These are phyloP conservation scores for Cercospora brassicicola DNA, from an alignment of 2,329 filamentous ascomycete genomes.

Conservation along the genomic window DNA sequence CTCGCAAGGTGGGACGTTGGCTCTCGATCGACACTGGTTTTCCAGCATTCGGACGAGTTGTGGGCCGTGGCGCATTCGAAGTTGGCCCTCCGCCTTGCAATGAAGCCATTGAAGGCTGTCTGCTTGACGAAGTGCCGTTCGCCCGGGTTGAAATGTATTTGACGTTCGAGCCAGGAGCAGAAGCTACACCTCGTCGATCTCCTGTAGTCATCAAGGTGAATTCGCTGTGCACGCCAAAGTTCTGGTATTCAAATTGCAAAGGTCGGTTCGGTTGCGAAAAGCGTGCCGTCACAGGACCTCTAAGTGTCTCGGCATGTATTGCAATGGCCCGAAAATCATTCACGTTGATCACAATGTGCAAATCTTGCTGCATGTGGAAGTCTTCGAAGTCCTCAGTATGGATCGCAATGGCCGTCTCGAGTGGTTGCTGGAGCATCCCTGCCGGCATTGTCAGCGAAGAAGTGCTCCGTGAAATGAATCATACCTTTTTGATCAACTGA, in stretches of 20 bases:
- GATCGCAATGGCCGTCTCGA: constrained; percentile 76
- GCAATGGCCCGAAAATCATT: constrained; percentile 81
- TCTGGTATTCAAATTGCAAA: constrained; percentile 69
- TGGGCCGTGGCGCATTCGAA: constrained; percentile 46
- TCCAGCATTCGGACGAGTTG: constrained; percentile 38
- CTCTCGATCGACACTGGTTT: constrained; percentile 36
- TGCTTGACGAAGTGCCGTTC: constrained; percentile 26
- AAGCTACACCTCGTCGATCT: constrained; percentile 52
- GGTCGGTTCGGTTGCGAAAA: constrained; percentile 72
- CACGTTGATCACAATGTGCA: constrained; percentile 78
- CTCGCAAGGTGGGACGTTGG: constrained; percentile 32
- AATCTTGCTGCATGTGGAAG: constrained; percentile 70
- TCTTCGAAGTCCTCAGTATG: constrained; percentile 75
- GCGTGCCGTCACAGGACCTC: constrained; percentile 64
- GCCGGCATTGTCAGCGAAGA: constrained; percentile 18
- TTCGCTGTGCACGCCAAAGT: constrained; percentile 68
- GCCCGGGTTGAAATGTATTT: constrained; percentile 42
- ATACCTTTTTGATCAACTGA: constrained; percentile 65
- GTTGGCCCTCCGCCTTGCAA: constrained; percentile 19
- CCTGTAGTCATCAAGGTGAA: constrained; percentile 83
- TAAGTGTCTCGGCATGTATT: constrained; percentile 69
- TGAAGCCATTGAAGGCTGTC: constrained; percentile 30
- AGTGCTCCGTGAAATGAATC: constrained; percentile 6
- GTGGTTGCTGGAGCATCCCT: constrained; percentile 76
- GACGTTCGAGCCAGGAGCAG: constrained; percentile 33